Conservation (phyloP, 768 basidiomycete genomes). For the Chalciporus sphaerocephalus region DNA sequence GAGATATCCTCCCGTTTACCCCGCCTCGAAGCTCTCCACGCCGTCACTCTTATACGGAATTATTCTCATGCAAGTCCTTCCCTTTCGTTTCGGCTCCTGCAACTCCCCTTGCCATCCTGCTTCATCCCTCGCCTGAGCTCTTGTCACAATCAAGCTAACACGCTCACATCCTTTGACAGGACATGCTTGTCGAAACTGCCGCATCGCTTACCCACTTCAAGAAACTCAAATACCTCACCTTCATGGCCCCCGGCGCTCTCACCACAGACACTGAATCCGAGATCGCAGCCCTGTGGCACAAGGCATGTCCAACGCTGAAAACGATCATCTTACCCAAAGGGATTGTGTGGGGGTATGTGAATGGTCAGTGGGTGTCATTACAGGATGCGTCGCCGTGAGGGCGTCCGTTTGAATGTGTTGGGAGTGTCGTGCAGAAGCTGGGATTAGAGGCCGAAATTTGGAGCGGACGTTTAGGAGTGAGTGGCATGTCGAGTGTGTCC, state of each 20-base stretch:
- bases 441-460: no score
- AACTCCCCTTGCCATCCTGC: no score
- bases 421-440: neutral
- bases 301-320: conserved; percentile 53
- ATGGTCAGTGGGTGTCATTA: conserved; percentile 23
- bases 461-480: no score
- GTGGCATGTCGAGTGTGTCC: no score
- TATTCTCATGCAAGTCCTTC: conserved; percentile 41
- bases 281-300: conserved; percentile 54
- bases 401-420: neutral
- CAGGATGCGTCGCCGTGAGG: conserved; percentile 9
- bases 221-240: conserved; percentile 48
- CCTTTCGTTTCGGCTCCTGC: no score
- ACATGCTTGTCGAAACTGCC: conserved; percentile 39
- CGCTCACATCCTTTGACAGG: conserved; percentile 27
- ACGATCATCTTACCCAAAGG: conserved; percentile 65
- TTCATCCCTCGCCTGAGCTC: no score
- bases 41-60: conserved; percentile 51
- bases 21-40: conserved; percentile 53
- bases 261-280: conserved; percentile 39
- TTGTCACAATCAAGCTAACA: neutral
- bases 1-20: conserved; percentile 47
- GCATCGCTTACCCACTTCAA: conserved; percentile 41
- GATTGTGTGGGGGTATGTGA: conserved; percentile 50
- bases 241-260: conserved; percentile 44